Base-by-base conservation (phyloP, 2,329 filamentous ascomycete species). In the Fusarium globosum region DNA sequence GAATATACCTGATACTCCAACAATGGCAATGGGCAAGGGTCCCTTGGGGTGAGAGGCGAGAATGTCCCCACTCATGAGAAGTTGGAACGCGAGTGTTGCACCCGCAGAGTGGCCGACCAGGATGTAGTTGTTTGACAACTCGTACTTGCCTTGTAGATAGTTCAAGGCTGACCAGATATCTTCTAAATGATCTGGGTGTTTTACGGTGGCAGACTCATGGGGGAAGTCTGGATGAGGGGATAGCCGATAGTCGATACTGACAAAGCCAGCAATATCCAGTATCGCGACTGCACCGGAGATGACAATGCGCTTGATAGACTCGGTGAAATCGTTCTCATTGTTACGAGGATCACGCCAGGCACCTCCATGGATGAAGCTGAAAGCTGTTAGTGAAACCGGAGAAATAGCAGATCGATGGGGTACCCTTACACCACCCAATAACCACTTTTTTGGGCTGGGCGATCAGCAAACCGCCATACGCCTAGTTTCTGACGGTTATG, bases 1-100 rank as follows among this genome's bases (percentile, higher is more conserved):
- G 80, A 93, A 94, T 28, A 94, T 89, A 2, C 92, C 92, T 62
- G 88, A 88, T 26, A 93, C 81, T 39, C 90, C 87, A 9, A 93
- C 78, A n/a, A 93, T 81, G 8, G 86, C 88, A 6, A 82, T 77
- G 0, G 90, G 90, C 23, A 84, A 78, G 11, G 79, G 81, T 7
- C 83, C 78, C 14, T 80, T 65, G 33, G 48, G 74, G 55, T 53
- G 63, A 56, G 62, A 66, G 55, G 66, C 75, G 23, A 82, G 69
- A 55, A 82, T 76, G 21, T 72, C 70, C 43, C 82, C 77, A 49
- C 82, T 82, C 86, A 88, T 87, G 38, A 88, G 80, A 18, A 88
- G 79, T 81, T 94, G 92, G 61, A 90, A 86, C 1, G 89, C 87
- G 45, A 95, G 81, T 9, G 89, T 91, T 6, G 88, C 90, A 53